Evolutionary conservation across 2,329 filamentous ascomycete species (phyloP).

Genomic region (Dothiorella sarmentorum): DNA sequence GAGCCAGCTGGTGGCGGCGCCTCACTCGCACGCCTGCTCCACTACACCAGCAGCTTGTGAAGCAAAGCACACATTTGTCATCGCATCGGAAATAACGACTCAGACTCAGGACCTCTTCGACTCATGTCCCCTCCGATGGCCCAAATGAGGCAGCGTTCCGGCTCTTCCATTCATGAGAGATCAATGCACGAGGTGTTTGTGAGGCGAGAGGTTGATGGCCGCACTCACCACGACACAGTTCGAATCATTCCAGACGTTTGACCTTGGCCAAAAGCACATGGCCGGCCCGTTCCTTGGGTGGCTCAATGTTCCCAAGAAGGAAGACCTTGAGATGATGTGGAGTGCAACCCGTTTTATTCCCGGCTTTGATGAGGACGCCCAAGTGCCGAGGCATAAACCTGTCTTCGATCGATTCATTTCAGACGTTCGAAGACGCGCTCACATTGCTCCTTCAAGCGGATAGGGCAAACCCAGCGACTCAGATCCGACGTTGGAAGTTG

Average conservation of each 20-base stretch:
- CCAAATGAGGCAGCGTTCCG: not conserved
- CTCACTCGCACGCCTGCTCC: not conserved
- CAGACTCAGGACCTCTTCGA: no score
- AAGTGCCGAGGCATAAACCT: not conserved
- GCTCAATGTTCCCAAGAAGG: constrained; percentile 1
- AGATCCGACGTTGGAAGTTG: constrained; percentile 13
- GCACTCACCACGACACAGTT: not conserved
- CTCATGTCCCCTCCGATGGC: constrained; percentile 11
- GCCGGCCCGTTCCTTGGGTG: not conserved
- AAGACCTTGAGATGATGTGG: not conserved
- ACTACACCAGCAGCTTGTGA: not conserved
- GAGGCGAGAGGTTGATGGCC: no score
- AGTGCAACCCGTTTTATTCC: not conserved
- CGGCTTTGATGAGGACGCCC: not conserved
- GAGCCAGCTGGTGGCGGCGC: constrained; percentile 1
- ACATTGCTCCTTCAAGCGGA: not conserved
- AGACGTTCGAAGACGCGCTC: constrained; percentile 2
- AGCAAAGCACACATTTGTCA: constrained; percentile 3
- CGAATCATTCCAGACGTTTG: constrained; percentile 6
- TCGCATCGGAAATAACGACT: not conserved
- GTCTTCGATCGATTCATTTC: constrained; percentile 4
- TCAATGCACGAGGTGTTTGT: no score
- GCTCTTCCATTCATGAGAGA: no score
- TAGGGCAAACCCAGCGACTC: not conserved
- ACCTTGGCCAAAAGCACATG: not conserved